phyloP scores from a whole-genome alignment of 768 basidiomycete genomes.

The Psilocybe azurescens region DNA sequence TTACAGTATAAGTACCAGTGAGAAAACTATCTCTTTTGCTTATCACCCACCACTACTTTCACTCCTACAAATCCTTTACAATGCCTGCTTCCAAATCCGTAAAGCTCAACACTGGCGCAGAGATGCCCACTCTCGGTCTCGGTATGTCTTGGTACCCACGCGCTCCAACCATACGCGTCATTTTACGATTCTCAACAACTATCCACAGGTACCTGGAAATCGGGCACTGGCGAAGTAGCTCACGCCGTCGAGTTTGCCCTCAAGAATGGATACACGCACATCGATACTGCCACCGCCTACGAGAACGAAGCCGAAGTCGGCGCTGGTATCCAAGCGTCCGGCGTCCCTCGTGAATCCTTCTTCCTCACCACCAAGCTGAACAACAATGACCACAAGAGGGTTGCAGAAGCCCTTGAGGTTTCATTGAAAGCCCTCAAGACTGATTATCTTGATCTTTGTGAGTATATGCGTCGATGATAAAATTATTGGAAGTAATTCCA shows the following conservation, averaged over 20 bases:
- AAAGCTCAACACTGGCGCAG: conserved; percentile 77
- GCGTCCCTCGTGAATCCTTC: conserved; percentile 71
- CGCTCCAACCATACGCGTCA: not conserved
- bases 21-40: not conserved
- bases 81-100: conserved; percentile 58
- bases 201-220: conserved; percentile 77
- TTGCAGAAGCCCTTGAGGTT: conserved; percentile 64
- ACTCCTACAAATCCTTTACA: not conserved
- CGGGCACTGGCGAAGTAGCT: conserved; percentile 70
- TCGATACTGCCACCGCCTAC: conserved; percentile 75
- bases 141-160: conserved; percentile 35
- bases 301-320: conserved; percentile 85
- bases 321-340: conserved; percentile 75
- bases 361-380: conserved; percentile 83
- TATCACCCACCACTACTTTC: not conserved
- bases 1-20: not conserved
- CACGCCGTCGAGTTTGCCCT: conserved; percentile 78
- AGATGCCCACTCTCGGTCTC: conserved; percentile 78
- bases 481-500: not conserved
- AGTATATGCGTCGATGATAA: conserved; percentile 20
- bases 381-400: conserved; percentile 64
- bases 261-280: conserved; percentile 73
- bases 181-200: not conserved
- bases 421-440: conserved; percentile 75
- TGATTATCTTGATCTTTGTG: conserved; percentile 82